Evolutionary conservation across 306 rosid genomes (phyloP), one percentile per base, ranked within the genome.

Genomic region (Castanea mollissima): DNA sequence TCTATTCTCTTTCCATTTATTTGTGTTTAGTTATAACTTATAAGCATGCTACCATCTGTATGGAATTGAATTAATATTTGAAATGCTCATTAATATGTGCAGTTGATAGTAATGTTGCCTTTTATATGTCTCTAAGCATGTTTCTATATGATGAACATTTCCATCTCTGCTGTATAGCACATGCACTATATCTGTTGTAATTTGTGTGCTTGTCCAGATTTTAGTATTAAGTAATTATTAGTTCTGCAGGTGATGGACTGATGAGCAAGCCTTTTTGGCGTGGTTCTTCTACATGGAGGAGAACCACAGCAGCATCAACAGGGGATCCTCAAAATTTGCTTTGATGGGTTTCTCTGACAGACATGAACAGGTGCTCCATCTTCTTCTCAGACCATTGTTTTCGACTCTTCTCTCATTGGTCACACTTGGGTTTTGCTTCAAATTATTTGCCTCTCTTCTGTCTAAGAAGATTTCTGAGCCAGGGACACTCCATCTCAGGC

Each of bases 281-380:
- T 77, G 67, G 32, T 76, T 77, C 71, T 34, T 62, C 31, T 58
- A 58, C 73, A 74, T 80, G 77, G 85, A 60, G 71, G 81, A 65
- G 73, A 75, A 67, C 56, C 5, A 5, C 74, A 15, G 63, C 67
- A 41, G 74, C 44, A 65, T 38, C 60, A 77, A 76, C 57, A 29
- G 55, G 80, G 79, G 67, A 67, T 75, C 70, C 68, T 34, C 79
- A 29, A 67, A 75, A 21, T 21, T 72, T 84, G 34, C 51, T 11
- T 73, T 84, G 52, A 91, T 87, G 91, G 89, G 78, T 79, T 82
- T 63, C 75, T 73, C 74, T 74, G 49, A 81, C 78, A 77, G 91
- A 84, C 81, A 91, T 88, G 97, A 92, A 85, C 89, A 83, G 80
- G 89, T 67, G 72, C 78, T 32, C 64, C 76, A 60, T 78, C 74